A percentile compares a stretch with the other conserved stretches of the same genome.
phyloP scores from a whole-genome alignment of 2,329 filamentous ascomycete species.

The Cladobotryum mycophilum region DNA sequence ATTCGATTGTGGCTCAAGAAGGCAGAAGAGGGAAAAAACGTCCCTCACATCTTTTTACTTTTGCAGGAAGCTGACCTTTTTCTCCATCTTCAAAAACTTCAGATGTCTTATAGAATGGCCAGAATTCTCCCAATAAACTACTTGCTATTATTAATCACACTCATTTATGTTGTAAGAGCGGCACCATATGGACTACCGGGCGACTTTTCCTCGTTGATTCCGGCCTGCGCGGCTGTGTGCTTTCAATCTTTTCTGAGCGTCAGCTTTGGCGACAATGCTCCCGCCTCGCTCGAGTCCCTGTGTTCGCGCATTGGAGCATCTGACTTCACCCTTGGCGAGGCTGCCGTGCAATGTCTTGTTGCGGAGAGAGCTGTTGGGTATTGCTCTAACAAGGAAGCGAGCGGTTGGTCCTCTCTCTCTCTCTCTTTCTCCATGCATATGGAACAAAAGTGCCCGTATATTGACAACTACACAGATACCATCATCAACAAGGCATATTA shows the following conservation, averaged over 20 bases:
- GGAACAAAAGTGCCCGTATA: not conserved
- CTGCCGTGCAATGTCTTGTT: slow-evolving; percentile 59
- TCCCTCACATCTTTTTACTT: not conserved
- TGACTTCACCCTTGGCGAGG: slow-evolving; percentile 67
- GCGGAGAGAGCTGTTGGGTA: slow-evolving; percentile 43
- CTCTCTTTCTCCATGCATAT: no score
- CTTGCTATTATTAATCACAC: slow-evolving; percentile 27
- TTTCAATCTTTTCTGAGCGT: slow-evolving; percentile 55
- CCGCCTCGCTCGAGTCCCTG: slow-evolving; percentile 52
- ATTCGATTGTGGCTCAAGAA: no score
- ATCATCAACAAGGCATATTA: slow-evolving; percentile 44
- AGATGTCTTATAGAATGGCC: slow-evolving; percentile 43
- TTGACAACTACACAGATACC: slow-evolving; percentile 25
- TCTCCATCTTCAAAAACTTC: slow-evolving; percentile 8
- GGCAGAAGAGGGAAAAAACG: not conserved
- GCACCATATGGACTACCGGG: slow-evolving; percentile 26
- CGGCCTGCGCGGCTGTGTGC: slow-evolving; percentile 54
- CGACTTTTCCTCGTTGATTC: slow-evolving; percentile 41
- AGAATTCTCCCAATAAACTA: slow-evolving; percentile 24
- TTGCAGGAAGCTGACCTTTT: not conserved
- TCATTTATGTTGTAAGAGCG: slow-evolving; percentile 21
- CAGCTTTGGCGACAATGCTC: slow-evolving; percentile 51
- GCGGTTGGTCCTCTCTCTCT: slow-evolving; percentile 20
- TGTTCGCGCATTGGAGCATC: slow-evolving; percentile 53
- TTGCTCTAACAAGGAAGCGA: slow-evolving; percentile 44